Percentiles rank a stretch among this genome's conserved stretches.
Conservation (phyloP, 176 grass and related monocot species). For the Aegilops sharonensis region DNA sequence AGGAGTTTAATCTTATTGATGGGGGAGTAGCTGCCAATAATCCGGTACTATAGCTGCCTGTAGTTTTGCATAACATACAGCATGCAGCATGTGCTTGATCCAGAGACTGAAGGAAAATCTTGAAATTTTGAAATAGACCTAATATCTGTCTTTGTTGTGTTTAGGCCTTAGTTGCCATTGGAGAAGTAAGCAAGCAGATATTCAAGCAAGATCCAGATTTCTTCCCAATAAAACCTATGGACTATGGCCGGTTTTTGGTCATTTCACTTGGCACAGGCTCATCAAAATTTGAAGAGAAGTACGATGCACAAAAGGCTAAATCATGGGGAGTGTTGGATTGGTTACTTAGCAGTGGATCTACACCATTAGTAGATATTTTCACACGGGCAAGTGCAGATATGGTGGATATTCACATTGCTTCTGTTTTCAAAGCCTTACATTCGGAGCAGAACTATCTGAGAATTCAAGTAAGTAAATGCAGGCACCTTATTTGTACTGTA, state of each 20-base stretch:
- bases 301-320: conserved; percentile 52
- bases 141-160: conserved; percentile 31
- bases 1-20: conserved; percentile 88
- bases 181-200: conserved; percentile 78
- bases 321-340: conserved; percentile 77
- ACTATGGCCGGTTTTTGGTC: conserved; percentile 70
- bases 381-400: conserved; percentile 82
- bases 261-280: conserved; percentile 88
- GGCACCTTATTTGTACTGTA: conserved; percentile 4
- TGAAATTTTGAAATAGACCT: not conserved
- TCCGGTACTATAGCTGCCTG: conserved; percentile 42
- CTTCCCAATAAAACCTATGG: conserved; percentile 83
- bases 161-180: conserved; percentile 80
- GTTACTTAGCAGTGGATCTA: conserved; percentile 66
- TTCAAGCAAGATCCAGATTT: conserved; percentile 80
- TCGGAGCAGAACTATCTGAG: conserved; percentile 81
- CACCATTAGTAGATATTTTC: conserved; percentile 81
- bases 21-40: conserved; percentile 90
- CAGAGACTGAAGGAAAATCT: not conserved
- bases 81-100: conserved; percentile 21
- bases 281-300: conserved; percentile 55
- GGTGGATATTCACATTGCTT: conserved; percentile 83
- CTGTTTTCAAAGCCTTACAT: conserved; percentile 65
- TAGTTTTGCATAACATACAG: conserved; percentile 10
- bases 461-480: conserved; percentile 61